Percentiles rank a stretch among this genome's conserved stretches.
Conservation (phyloP, 352 stramenopile genomes). For the Globisporangium spiculum region DNA sequence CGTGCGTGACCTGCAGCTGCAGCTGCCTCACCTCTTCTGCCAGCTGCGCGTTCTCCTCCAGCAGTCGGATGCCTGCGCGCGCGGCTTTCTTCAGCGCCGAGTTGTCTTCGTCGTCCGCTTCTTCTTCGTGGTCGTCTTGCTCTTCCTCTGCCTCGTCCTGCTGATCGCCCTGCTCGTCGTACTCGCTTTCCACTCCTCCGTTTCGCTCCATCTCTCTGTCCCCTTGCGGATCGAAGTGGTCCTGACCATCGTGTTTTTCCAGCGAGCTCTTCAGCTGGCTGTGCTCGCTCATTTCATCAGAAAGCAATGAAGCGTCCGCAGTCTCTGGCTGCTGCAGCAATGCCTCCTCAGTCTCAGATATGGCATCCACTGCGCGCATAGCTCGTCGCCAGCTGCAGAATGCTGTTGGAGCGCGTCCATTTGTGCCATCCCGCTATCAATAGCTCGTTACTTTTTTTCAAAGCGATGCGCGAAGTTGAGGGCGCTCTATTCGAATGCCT, state of each 20-base stretch:
- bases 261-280: background rate
- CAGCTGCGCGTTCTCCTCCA: constrained; percentile 73
- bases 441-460: background rate
- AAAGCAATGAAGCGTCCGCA: background rate
- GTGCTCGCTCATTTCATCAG: background rate
- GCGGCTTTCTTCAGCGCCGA: constrained; percentile 56
- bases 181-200: background rate
- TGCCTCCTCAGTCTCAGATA: background rate
- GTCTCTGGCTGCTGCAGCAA: background rate
- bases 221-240: background rate
- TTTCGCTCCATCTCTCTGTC: background rate
- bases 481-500: background rate
- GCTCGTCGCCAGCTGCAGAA: background rate
- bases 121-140: background rate
- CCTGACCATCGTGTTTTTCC: background rate
- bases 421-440: background rate
- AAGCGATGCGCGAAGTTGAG: background rate
- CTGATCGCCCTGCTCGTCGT: too few relatives aligned
- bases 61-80: constrained; percentile 57
- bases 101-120: constrained; percentile 26
- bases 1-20: constrained; percentile 36
- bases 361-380: background rate
- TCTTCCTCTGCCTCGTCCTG: background rate
- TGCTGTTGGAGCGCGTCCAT: background rate
- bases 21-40: constrained; percentile 50